Conservation (phyloP, 768 basidiomycete genomes). For the Russula foetens region DNA sequence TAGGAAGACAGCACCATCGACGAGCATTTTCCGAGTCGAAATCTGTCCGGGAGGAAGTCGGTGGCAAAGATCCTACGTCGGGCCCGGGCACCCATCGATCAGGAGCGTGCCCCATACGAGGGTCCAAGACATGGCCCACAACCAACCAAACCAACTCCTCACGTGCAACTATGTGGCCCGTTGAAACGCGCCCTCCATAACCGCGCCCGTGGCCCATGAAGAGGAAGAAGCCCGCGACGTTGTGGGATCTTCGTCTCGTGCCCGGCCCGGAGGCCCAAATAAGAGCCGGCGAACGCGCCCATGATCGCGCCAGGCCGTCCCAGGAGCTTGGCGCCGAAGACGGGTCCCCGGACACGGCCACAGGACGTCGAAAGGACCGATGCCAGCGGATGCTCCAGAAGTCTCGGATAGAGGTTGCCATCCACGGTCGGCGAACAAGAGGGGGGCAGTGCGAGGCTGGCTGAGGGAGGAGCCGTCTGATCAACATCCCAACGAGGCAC, state of each 20-base stretch:
- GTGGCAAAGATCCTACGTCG: neutral
- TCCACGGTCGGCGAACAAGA: slow-evolving; percentile 29
- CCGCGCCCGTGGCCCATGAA: slow-evolving; percentile 45
- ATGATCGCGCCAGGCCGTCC: slow-evolving; percentile 45
- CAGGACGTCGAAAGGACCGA: slow-evolving; percentile 27
- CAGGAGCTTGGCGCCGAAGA: slow-evolving; percentile 29
- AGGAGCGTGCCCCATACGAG: slow-evolving; percentile 32
- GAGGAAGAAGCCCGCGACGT: slow-evolving; percentile 47
- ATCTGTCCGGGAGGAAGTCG: neutral
- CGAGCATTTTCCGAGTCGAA: neutral
- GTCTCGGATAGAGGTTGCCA: slow-evolving; percentile 29
- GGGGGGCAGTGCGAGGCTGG: slow-evolving; percentile 29
- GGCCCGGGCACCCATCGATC: slow-evolving; percentile 7
- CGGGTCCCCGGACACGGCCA: slow-evolving; percentile 27
- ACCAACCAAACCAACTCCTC: slow-evolving; percentile 38
- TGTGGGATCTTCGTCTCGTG: slow-evolving; percentile 38
- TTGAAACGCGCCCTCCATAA: slow-evolving; percentile 43
- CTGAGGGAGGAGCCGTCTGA: slow-evolving; percentile 25
- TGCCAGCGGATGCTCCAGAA: slow-evolving; percentile 37
- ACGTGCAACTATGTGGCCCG: slow-evolving; percentile 36
- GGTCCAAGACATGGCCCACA: slow-evolving; percentile 46
- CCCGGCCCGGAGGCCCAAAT: too few species aligned
- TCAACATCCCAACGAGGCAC: slow-evolving; percentile 23
- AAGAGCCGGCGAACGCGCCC: slow-evolving; percentile 51
- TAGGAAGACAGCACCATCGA: neutral